phyloP scores from a whole-genome alignment of 1,139 yeast genomes.

The Candida tropicalis region DNA sequence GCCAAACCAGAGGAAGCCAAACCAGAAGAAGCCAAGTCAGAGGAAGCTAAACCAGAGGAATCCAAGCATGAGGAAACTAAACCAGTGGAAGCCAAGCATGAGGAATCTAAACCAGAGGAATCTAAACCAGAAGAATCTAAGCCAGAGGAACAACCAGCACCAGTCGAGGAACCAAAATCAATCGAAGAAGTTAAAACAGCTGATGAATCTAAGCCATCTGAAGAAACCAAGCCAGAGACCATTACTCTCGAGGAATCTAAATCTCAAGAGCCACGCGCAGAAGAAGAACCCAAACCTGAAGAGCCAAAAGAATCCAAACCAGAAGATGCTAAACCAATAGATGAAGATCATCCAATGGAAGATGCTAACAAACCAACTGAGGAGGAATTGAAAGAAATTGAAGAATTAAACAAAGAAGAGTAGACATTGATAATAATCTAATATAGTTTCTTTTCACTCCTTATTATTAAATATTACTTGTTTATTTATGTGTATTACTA shows the following conservation, averaged over 20 bases:
- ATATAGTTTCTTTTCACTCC: too few species aligned
- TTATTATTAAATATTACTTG: background rate
- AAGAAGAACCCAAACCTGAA: slow-evolving; percentile 59
- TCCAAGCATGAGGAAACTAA: slow-evolving; percentile 72
- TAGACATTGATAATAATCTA: background rate
- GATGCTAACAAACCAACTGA: slow-evolving; percentile 28
- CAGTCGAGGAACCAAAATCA: slow-evolving; percentile 33
- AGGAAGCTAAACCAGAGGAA: slow-evolving; percentile 52
- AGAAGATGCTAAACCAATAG: slow-evolving; percentile 7
- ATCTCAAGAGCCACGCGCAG: slow-evolving; percentile 51
- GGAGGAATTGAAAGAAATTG: slow-evolving; percentile 43
- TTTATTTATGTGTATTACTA: slow-evolving; percentile 1
- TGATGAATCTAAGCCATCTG: slow-evolving; percentile 3
- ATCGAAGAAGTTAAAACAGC: background rate
- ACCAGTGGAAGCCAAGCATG: slow-evolving; percentile 34
- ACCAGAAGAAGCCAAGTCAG: background rate
- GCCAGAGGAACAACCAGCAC: slow-evolving; percentile 52
- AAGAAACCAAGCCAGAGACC: slow-evolving; percentile 1
- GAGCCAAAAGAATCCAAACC: slow-evolving; percentile 33
- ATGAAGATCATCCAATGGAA: slow-evolving; percentile 8
- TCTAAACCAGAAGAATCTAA: slow-evolving; percentile 55
- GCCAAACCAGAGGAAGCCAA: background rate
- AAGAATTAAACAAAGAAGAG: slow-evolving; percentile 30
- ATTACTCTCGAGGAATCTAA: slow-evolving; percentile 70
- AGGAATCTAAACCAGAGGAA: slow-evolving; percentile 20